These are phyloP conservation scores for Haplosporangium sp. DNA, from an alignment of 371 early-diverging fungal species.

Conservation along the genomic window DNA sequence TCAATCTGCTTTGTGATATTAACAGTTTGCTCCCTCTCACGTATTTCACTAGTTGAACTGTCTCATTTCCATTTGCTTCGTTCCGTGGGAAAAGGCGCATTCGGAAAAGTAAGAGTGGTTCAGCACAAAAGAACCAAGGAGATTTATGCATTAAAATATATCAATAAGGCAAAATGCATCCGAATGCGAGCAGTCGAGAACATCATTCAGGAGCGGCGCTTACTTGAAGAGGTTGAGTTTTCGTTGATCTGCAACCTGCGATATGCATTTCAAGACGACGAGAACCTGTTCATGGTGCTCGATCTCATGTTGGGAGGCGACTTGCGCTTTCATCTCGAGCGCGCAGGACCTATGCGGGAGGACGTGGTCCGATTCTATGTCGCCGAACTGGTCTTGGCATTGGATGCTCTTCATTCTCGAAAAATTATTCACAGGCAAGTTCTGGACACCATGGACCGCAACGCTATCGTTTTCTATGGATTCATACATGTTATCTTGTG, in stretches of 20 bases:
- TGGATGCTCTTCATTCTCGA: slow-evolving; percentile 77
- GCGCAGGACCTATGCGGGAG: slow-evolving; percentile 71
- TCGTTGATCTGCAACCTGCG: slow-evolving; percentile 71
- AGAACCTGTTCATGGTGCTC: slow-evolving; percentile 79
- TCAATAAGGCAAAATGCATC: slow-evolving; percentile 80
- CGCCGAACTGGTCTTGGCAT: slow-evolving; percentile 78
- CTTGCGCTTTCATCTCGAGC: slow-evolving; percentile 81
- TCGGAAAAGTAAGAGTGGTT: slow-evolving; percentile 86
- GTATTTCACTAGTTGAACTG: slow-evolving; percentile 63
- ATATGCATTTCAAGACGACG: slow-evolving; percentile 75
- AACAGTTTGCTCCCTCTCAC: no score
- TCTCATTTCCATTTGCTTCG: slow-evolving; percentile 77
- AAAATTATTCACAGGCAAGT: slow-evolving; percentile 71
- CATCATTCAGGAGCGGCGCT: slow-evolving; percentile 75
- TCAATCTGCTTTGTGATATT: not conserved
- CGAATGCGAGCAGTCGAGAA: slow-evolving; percentile 75
- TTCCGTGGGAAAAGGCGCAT: slow-evolving; percentile 80
- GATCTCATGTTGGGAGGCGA: slow-evolving; percentile 92
- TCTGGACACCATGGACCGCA: no score
- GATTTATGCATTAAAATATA: slow-evolving; percentile 86
- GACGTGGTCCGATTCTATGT: slow-evolving; percentile 84
- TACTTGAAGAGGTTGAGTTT: slow-evolving; percentile 73
- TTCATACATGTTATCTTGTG: not conserved
- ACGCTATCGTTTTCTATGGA: not conserved
- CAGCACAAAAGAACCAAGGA: slow-evolving; percentile 81